These are phyloP conservation scores for Cutaneotrichosporon sp. DNA, from an alignment of 1,284 basidiomycete species.

Conservation along the genomic window DNA sequence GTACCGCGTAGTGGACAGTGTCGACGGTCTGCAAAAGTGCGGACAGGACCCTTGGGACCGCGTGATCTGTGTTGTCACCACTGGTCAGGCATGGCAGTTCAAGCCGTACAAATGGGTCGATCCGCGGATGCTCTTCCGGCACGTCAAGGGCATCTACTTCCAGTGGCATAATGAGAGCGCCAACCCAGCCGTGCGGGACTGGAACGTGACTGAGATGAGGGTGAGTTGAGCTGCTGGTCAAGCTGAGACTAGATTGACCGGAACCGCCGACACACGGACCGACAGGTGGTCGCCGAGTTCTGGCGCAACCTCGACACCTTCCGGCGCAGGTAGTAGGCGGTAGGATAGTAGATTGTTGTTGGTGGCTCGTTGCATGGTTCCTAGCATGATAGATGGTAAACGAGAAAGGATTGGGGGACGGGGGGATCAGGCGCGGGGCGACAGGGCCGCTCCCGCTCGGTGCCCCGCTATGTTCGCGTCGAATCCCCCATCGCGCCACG, in stretches of 20 bases:
- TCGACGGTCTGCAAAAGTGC: slow-evolving; percentile 87
- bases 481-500: slow-evolving; percentile 3
- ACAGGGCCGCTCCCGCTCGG: neutral
- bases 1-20: slow-evolving; percentile 85
- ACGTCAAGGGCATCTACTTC: slow-evolving; percentile 91
- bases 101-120: slow-evolving; percentile 93
- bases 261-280: slow-evolving; percentile 88
- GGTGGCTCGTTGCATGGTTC: neutral
- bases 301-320: slow-evolving; percentile 77
- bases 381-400: neutral
- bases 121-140: slow-evolving; percentile 84
- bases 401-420: neutral
- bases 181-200: slow-evolving; percentile 84
- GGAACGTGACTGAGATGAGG: slow-evolving; percentile 94
- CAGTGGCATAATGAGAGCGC: slow-evolving; percentile 88
- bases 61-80: slow-evolving; percentile 95
- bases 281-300: slow-evolving; percentile 89
- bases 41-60: slow-evolving; percentile 88
- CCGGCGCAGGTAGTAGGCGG: neutral
- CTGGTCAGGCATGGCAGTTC: slow-evolving; percentile 97
- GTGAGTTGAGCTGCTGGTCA: slow-evolving; percentile 53
- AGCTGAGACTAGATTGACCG: slow-evolving; percentile 69
- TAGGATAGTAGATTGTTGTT: neutral
- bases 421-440: neutral
- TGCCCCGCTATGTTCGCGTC: slow-evolving; percentile 3